phyloP scores from a whole-genome alignment of 2,329 filamentous ascomycete genomes.

The Aspergillus novofumigatus region DNA sequence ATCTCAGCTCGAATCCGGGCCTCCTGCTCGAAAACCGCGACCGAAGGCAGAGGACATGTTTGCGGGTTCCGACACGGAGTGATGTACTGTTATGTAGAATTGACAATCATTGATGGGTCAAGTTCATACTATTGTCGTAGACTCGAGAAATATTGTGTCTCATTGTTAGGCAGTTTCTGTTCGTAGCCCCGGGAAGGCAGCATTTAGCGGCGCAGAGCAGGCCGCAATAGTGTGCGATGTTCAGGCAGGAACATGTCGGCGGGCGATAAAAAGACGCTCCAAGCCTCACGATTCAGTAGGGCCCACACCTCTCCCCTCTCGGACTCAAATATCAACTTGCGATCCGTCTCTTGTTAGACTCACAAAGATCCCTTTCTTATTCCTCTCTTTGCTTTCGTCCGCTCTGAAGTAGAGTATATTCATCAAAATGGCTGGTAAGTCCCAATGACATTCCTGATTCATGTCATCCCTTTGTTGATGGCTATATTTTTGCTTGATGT shows the following conservation, averaged over 20 bases:
- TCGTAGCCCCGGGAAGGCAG: background rate
- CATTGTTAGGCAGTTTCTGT: background rate
- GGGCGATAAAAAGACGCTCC: background rate
- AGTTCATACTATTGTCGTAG: background rate
- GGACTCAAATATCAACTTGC: background rate
- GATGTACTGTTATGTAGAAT: constrained; percentile 4
- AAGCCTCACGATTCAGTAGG: constrained; percentile 11
- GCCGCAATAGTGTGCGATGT: background rate
- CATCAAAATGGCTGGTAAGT: constrained; percentile 36
- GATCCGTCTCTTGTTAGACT: constrained; percentile 13
- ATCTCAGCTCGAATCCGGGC: constrained; percentile 26
- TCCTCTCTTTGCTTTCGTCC: constrained; percentile 15
- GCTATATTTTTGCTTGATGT: constrained; percentile 1
- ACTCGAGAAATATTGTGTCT: background rate
- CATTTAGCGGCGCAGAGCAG: background rate
- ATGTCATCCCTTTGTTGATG: background rate
- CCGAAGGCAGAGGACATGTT: constrained; percentile 85
- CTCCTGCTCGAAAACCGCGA: constrained; percentile 51
- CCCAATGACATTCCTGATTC: background rate
- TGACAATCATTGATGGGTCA: background rate
- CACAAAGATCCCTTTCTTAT: constrained; percentile 17
- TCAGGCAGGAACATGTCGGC: background rate
- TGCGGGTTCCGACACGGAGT: constrained; percentile 65
- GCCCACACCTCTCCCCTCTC: constrained; percentile 15
- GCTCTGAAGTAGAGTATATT: background rate